Evolutionary conservation across 306 rosid genomes (phyloP).

Genomic region (Rosa persica): DNA sequence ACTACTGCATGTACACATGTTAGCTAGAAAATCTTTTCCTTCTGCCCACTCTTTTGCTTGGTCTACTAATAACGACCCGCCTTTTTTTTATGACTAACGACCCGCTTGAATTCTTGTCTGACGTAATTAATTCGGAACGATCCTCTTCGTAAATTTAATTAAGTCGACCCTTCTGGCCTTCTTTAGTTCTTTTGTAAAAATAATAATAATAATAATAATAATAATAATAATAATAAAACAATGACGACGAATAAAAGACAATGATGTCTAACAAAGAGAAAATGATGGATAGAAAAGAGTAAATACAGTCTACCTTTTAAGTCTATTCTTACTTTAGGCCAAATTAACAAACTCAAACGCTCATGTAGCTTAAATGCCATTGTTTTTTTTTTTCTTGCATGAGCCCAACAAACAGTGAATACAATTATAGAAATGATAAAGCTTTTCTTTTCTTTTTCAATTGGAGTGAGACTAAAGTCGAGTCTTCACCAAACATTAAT

Average conservation of each 20-base stretch:
- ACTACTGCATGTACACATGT: too few species aligned
- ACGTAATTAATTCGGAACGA: not conserved
- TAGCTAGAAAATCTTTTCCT: too few species aligned
- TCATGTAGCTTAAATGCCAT: not conserved
- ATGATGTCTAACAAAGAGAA: not conserved
- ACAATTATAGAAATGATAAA: not conserved
- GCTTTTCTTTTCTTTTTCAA: not conserved
- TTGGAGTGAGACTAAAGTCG: conserved; percentile 69
- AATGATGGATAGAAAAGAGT: not conserved
- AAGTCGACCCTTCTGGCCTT: not conserved
- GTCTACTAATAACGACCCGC: too few species aligned
- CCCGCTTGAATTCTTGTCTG: too few species aligned
- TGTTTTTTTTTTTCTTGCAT: too few species aligned
- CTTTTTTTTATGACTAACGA: too few species aligned
- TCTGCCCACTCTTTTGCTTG: not conserved
- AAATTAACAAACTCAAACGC: not conserved
- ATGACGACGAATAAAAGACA: not conserved
- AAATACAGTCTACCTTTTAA: not conserved
- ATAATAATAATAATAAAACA: too few species aligned
- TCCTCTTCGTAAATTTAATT: too few species aligned
- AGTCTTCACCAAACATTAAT: conserved; percentile 50
- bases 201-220: too few species aligned
- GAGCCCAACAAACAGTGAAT: not conserved
- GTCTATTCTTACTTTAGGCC: too few species aligned
- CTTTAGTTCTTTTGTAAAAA: not conserved